Evolutionary conservation across 2,329 filamentous ascomycete genomes (phyloP).

Genomic region (Aureobasidium sp.): DNA sequence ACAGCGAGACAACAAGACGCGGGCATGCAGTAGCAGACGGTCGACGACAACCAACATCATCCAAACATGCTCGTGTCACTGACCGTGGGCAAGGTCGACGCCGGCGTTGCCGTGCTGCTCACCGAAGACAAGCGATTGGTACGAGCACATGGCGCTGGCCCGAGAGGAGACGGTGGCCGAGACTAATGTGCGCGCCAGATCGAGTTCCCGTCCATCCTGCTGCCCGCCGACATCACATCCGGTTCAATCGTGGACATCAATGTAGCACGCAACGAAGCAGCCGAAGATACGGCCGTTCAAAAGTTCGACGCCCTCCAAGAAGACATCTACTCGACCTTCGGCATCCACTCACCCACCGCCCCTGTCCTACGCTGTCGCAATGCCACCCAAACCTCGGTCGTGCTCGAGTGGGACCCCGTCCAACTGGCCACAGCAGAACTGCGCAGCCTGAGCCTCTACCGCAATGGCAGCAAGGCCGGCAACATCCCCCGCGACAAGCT

Average conservation of each 20-base stretch:
- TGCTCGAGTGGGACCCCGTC: conserved; percentile 96
- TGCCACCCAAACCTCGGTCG: conserved; percentile 95
- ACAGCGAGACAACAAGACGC: neutral
- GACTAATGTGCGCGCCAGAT: conserved; percentile 54
- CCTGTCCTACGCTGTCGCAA: conserved; percentile 88
- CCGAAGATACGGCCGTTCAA: conserved; percentile 67
- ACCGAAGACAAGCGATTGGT: conserved; percentile 96
- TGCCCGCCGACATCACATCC: conserved; percentile 89
- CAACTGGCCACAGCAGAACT: conserved; percentile 87
- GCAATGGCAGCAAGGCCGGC: conserved; percentile 94
- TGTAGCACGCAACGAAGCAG: conserved; percentile 75
- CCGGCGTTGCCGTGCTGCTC: conserved; percentile 91
- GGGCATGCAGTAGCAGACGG: neutral
- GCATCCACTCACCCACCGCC: conserved; percentile 65
- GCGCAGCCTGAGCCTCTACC: conserved; percentile 81
- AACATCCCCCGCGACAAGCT: conserved; percentile 88
- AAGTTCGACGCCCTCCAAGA: conserved; percentile 82
- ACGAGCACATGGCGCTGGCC: conserved; percentile 33
- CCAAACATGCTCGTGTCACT: conserved; percentile 81
- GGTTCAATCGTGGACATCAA: conserved; percentile 98
- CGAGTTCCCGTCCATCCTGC: conserved; percentile 94
- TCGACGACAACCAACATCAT: neutral
- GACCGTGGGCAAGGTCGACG: conserved; percentile 98
- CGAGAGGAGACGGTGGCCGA: neutral
- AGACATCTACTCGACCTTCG: conserved; percentile 80